These are phyloP conservation scores for Dillenia turbinata DNA, from an alignment of 164 flowering plant genomes.

Conservation along the genomic window DNA sequence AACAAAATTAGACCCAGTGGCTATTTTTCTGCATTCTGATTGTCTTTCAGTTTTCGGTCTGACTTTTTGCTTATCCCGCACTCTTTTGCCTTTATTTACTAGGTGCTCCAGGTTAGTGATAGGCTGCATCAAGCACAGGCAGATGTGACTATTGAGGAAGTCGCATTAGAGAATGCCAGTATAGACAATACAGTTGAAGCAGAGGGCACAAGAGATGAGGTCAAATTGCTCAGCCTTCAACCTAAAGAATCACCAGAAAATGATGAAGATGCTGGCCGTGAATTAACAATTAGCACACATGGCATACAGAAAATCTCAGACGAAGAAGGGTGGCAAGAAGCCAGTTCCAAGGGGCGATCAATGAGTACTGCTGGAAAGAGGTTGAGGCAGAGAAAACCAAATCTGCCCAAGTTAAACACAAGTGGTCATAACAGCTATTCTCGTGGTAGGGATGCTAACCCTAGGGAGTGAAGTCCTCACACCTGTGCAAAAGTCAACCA, in stretches of 20 bases:
- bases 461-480: conserved; percentile 25
- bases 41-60: no score
- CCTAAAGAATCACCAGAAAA: conserved; percentile 23
- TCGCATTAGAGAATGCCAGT: conserved; percentile 10
- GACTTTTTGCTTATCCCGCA: no score
- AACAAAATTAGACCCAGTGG: no score
- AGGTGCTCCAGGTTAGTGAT: conserved; percentile 49
- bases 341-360: conserved; percentile 55
- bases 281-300: conserved; percentile 15
- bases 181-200: conserved; percentile 3
- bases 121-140: conserved; percentile 22
- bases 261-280: conserved; percentile 14
- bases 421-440: conserved; percentile 23
- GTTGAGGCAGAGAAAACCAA: conserved; percentile 34
- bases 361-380: conserved; percentile 35
- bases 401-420: conserved; percentile 42
- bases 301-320: conserved; percentile 41
- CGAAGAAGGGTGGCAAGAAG: conserved; percentile 98
- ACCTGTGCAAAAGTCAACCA: conserved; percentile 25
- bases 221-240: conserved; percentile 3
- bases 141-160: conserved; percentile 18
- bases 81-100: conserved; percentile 7
- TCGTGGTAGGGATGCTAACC: conserved; percentile 23
- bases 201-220: conserved; percentile 22
- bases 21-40: no score